A percentile compares a stretch with the other conserved stretches of the same genome.
Conservation (phyloP, 2,329 filamentous ascomycete species). For the Elsinoe ampelina region DNA sequence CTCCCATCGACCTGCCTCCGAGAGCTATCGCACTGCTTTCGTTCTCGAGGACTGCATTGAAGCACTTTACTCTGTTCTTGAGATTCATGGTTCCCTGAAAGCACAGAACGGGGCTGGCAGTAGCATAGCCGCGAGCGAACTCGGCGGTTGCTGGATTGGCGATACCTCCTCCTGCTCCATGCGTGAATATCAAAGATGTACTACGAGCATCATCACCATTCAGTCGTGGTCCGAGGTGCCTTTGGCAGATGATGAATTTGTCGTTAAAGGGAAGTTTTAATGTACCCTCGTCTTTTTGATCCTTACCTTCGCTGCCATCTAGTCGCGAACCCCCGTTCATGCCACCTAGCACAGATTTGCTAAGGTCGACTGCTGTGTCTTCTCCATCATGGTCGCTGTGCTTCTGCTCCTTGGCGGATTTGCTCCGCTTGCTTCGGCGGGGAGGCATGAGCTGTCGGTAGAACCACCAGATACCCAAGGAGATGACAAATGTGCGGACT, state of each 20-base stretch:
- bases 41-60: conserved; percentile 29
- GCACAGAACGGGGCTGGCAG: conserved; percentile 22
- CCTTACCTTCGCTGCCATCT: conserved; percentile 1
- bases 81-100: conserved; percentile 38
- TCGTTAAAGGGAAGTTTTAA: conserved; percentile 7
- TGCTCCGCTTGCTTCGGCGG: not conserved
- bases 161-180: conserved; percentile 37
- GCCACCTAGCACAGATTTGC: conserved; percentile 1
- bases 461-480: not conserved
- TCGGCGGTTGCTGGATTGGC: conserved; percentile 30
- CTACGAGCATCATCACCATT: not conserved
- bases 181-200: conserved; percentile 33
- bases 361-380: not conserved
- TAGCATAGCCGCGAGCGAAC: conserved; percentile 32
- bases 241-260: conserved; percentile 16
- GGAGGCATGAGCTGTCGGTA: not conserved
- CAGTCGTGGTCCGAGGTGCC: conserved; percentile 1
- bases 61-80: conserved; percentile 29
- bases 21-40: conserved; percentile 20
- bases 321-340: not conserved
- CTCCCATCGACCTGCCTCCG: conserved; percentile 37
- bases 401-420: not conserved
- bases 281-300: not conserved
- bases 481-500: not conserved
- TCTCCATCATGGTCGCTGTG: not conserved